Evolutionary conservation across 179 eudicot genomes (phyloP).

Genomic region (Spergularia azorica): DNA sequence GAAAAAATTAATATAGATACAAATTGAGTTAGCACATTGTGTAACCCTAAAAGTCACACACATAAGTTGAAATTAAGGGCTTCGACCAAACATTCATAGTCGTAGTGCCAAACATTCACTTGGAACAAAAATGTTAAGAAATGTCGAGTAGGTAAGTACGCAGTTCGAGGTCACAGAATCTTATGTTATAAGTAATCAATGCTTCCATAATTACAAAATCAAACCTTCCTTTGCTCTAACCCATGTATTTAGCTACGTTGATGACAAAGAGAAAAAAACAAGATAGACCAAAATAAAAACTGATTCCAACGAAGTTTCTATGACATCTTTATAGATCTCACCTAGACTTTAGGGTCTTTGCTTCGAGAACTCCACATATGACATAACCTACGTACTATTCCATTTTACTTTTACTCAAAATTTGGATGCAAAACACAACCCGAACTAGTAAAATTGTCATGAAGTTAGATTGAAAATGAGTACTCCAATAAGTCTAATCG

Average conservation of each 20-base stretch:
- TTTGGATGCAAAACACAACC: too few species aligned
- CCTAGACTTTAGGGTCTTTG: neutral
- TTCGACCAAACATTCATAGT: too few species aligned
- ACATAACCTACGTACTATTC: neutral
- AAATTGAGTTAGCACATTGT: too few species aligned
- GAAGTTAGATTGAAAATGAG: too few species aligned
- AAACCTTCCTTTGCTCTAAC: neutral
- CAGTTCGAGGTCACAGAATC: neutral
- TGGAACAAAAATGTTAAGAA: too few species aligned
- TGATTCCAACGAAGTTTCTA: constrained; percentile 1
- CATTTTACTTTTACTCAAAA: neutral
- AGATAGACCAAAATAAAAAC: neutral
- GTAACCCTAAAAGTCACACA: too few species aligned
- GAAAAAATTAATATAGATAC: too few species aligned
- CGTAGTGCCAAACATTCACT: too few species aligned
- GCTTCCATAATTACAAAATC: neutral
- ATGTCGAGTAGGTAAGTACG: too few species aligned
- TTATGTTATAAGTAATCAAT: neutral
- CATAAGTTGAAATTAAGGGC: too few species aligned
- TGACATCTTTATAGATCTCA: neutral
- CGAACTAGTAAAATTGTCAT: too few species aligned
- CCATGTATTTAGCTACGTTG: neutral
- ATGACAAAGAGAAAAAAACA: constrained; percentile 8
- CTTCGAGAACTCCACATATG: neutral
- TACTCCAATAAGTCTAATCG: too few species aligned